Percentiles rank a stretch among this genome's conserved stretches.
Conservation (phyloP, 768 basidiomycete species). For the Fistulinella prunicolor region DNA sequence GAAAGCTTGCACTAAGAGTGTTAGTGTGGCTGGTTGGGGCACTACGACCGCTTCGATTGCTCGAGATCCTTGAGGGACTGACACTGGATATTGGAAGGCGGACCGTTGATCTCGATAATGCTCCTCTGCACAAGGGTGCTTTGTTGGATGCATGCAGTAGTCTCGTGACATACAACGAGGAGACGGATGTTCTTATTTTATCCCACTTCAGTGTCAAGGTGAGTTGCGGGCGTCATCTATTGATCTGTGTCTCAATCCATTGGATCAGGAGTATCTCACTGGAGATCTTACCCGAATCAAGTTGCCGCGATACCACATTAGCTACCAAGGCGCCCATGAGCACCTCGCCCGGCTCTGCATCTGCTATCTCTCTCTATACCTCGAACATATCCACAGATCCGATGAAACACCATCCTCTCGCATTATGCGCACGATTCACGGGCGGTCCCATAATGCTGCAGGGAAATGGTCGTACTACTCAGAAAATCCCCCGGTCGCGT, state of each 20-base stretch:
- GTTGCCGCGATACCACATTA: constrained; percentile 7
- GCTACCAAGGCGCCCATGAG: constrained; percentile 1
- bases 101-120: constrained; percentile 2
- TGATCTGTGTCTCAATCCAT: neutral
- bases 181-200: constrained; percentile 7
- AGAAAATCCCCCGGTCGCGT: too few relatives aligned
- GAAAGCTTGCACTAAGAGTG: constrained; percentile 5
- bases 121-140: constrained; percentile 3
- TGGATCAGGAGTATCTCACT: constrained; percentile 14
- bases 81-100: constrained; percentile 7
- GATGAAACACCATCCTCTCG: neutral
- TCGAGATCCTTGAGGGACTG: constrained; percentile 13
- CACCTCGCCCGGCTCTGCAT: constrained; percentile 7
- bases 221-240: neutral
- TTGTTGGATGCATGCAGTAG: constrained; percentile 15
- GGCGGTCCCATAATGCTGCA: neutral
- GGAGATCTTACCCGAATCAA: neutral
- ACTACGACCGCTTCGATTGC: constrained; percentile 11
- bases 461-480: neutral
- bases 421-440: constrained; percentile 1
- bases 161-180: constrained; percentile 14
- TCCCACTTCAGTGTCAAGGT: constrained; percentile 28
- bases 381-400: neutral
- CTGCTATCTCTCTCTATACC: constrained; percentile 1
- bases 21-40: constrained; percentile 19